Percentiles rank a stretch among this genome's conserved stretches.
Evolutionary conservation across 2,329 filamentous ascomycete genomes (phyloP).

Genomic region (Colletotrichum viniferum): DNA sequence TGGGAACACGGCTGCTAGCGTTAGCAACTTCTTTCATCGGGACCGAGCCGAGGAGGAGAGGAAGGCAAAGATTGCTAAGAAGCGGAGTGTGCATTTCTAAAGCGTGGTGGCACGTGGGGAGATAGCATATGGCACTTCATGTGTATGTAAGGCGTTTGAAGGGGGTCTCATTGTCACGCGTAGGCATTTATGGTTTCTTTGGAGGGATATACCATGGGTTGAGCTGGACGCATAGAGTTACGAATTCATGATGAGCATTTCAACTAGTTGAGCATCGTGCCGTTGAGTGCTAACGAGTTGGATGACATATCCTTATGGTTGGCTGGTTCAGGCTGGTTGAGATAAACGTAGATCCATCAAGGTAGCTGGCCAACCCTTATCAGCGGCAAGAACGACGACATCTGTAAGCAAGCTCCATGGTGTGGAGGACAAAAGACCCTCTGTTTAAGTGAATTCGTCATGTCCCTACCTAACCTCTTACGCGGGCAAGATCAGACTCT

Average conservation of each 20-base stretch:
- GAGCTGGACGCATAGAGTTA: background rate
- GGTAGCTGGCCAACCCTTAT: too few relatives aligned
- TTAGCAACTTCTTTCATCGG: constrained; percentile 48
- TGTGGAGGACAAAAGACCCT: too few relatives aligned
- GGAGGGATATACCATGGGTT: background rate
- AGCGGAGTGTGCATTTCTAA: constrained; percentile 52
- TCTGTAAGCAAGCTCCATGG: too few relatives aligned
- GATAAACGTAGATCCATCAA: too few relatives aligned
- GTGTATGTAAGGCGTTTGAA: background rate
- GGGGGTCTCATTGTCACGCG: background rate
- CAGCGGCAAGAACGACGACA: too few relatives aligned
- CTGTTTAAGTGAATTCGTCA: too few relatives aligned
- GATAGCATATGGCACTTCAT: background rate
- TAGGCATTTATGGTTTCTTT: background rate
- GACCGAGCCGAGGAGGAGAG: constrained; percentile 40
- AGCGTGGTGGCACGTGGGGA: background rate
- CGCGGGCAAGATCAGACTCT: too few relatives aligned
- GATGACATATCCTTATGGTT: too few relatives aligned
- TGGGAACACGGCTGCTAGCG: constrained; percentile 45
- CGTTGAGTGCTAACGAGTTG: accelerated
- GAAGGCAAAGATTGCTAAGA: constrained; percentile 48
- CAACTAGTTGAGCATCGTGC: too few relatives aligned
- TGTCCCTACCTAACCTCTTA: too few relatives aligned
- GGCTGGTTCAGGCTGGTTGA: too few relatives aligned
- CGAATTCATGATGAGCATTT: background rate